Evolutionary conservation across 164 flowering plant species (phyloP).

Genomic region (Stephania yunnanensis): DNA sequence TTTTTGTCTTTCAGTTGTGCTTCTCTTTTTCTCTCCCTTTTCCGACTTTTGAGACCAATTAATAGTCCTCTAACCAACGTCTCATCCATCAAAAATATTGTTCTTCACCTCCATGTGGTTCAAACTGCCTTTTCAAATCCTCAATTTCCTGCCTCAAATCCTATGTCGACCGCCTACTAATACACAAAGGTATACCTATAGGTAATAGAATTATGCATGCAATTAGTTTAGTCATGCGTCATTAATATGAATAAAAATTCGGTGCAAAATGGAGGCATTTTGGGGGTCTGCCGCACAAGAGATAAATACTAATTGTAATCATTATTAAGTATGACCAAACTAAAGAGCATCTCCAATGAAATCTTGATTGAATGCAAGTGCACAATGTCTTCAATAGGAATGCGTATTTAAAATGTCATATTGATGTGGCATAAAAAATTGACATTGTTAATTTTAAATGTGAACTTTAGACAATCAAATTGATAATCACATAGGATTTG

Average conservation of each 20-base stretch:
- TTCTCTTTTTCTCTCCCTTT: not conserved
- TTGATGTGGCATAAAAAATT: too few relatives aligned
- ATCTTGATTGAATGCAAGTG: too few relatives aligned
- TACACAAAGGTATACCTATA: not conserved
- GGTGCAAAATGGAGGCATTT: not conserved
- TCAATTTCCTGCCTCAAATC: not conserved
- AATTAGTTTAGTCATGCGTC: too few relatives aligned
- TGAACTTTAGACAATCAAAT: too few relatives aligned
- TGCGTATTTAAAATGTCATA: too few relatives aligned
- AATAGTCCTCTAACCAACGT: not conserved
- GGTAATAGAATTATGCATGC: too few relatives aligned
- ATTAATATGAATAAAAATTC: too few relatives aligned
- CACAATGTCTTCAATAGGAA: too few relatives aligned
- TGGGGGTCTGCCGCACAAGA: not conserved
- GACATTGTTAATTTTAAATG: too few relatives aligned
- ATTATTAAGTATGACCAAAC: not conserved
- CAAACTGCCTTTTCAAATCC: conserved; percentile 5
- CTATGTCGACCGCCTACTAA: not conserved
- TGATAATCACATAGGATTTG: too few relatives aligned
- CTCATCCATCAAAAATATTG: not conserved
- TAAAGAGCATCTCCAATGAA: not conserved
- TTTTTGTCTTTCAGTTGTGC: not conserved
- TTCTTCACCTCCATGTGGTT: not conserved
- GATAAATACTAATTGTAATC: not conserved
- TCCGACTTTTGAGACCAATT: conserved; percentile 1